Evolutionary conservation across 108 stramenopile species (phyloP), one percentile per base, ranked within the genome.

Genomic region (Conticribra weissflogii): DNA sequence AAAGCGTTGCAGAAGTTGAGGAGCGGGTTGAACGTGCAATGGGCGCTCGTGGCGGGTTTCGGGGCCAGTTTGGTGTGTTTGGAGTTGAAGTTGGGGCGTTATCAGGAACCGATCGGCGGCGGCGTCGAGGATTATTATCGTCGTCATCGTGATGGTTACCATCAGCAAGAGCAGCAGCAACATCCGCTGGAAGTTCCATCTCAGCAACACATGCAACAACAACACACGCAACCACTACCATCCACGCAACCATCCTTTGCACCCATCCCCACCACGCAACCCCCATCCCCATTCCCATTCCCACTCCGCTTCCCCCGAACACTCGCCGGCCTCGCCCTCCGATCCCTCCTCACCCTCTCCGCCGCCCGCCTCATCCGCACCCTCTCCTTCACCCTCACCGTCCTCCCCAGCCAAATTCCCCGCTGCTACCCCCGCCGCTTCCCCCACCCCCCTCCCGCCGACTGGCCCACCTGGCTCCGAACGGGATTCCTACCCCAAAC

Each of bases 341-440:
- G 78, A 25, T 86, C 85, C 21, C 50, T 89, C 3, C 33, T 81
- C 46, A 89, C 88, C 2, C 59, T 92, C 30, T 76, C 87, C 2
- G 59, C 72, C 19, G 85, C 86, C 3, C 78, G 91, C 28, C 46
- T 76, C 9, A 81, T 92, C 52, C 88, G 91, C 19, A 85, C 83
- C 21, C 65, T 92, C 14, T 85, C 83, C 52, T 92, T 92, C 56
- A 52, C 86, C 5, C 64, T 89, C 27, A 92, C 91, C 19, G 91
- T 92, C 25, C 52, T 92, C 8, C 91, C 91, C 18, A 85, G 79
- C 62, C 91, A 89, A 64, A 69, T 83, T 23, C 71, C 70, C 3
- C 54, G 65, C 41, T 93, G 91, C 54, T 93, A 88, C 63, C 68
- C 72, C 25, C 47, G 75, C 21, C 88, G 81, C 31, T 93, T 88